Base-by-base conservation (phyloP, 169 alveolate species). In the Cryptosporidium muris region DNA sequence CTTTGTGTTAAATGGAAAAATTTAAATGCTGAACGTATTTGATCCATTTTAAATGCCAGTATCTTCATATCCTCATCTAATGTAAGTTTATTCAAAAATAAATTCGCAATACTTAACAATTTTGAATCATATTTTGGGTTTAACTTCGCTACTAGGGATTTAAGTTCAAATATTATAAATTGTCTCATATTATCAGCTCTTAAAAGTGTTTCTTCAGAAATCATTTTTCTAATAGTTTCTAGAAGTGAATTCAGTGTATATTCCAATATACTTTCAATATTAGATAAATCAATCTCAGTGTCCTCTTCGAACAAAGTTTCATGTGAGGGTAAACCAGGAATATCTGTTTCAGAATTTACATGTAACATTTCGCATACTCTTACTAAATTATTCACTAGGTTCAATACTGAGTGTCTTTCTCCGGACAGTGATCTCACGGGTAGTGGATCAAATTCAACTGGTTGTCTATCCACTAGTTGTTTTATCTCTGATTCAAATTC, bases 141-240 rank as follows among this genome's bases (percentile, higher is more conserved):
- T 7, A 74, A 16, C 25, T 60, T 74, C 51, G 48, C 34, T 25
- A 54, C 49, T 47, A 25, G 25, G 25, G 49, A 42, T 58, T 60
- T 48, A 9, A 74, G 38, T 42, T 58, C 67, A 42, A 36, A 47
- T 0, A 60, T 14, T 43, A 74, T 52, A 5, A 56, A 16, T 49
- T 74, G 85, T 34, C 67, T 74, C 47, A 68, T 68, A 60, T 62
- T 74, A 58, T 74, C 67, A 56, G 85, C 85, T 58, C 74, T 68
- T 14, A 74, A 48, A 25, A 74, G 40, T n/a, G 67, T 42, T 42
- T 74, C 85, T 25, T 63, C 63, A 51, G 51, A 45, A 11, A 74
- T 60, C 67, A 74, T 47, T 40, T 60, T 53, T 45, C 60, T 74
- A 56, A 74, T 74, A 16, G 25, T 25, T 25, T 25, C 25, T 25